Evolutionary conservation across 2,329 filamentous ascomycete genomes (phyloP), one percentile per base, ranked within the genome.

Genomic region (Hortaea sp.): DNA sequence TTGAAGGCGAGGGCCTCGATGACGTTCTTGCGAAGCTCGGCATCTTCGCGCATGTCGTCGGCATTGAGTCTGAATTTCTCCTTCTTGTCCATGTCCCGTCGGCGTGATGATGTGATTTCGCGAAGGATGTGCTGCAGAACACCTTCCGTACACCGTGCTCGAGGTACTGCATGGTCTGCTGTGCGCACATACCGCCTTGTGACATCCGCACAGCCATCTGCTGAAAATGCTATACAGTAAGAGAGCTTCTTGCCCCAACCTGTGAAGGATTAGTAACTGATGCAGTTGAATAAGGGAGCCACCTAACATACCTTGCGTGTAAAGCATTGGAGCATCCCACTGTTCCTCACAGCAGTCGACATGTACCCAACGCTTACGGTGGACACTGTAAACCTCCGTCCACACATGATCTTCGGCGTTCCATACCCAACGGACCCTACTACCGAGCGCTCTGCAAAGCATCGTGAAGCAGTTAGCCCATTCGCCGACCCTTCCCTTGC

Each of bases 381-480:
- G 88, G 52, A 92, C 86, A 2, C 89, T 95, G 69, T 95, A 98
- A 10, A 97, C 84, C 60, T 97, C 92, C 1, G 89, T 95, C 92
- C 92, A 98, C 28, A 95, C 87, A 61, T 95, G 87, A 64, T 97
- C 92, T 66, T 97, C 92, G 29, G 85, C 84, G 57, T 97, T 97
- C 92, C 92, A 98, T 7, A 98, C 85, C 92, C 92, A 98, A 60
- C 92, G 81, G 27, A 95, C 88, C 50, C 90, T 79, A 49, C 85
- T 86, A 42, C 90, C 90, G 10, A 97, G 81, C 4, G 92, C 92
- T 49, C 90, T 81, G 72, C 90, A 97, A 44, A 98, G 77, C 92
- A 97, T 97, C 69, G 84, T 90, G 70, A 98, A 98, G 74, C 89
- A 95, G 69, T 95, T 97, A 55, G 88, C 88, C 88, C 92, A 97